Base-by-base conservation (phyloP, 352 stramenopile species). In the Globisporangium nagaii region DNA sequence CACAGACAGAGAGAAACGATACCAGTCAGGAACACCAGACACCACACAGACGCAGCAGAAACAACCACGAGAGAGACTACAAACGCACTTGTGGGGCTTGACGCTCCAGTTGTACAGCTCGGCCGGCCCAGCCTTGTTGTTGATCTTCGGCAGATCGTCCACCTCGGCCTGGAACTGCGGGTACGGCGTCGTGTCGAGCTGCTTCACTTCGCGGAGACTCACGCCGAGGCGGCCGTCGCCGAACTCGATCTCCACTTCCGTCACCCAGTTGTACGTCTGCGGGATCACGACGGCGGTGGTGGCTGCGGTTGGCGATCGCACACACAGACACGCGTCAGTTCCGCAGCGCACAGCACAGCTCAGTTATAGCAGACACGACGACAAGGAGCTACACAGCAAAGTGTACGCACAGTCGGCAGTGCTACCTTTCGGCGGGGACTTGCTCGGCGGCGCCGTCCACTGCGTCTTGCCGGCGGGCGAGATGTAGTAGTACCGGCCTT, bases 101-200 rank as follows among this genome's bases (percentile, higher is more conserved):
- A 95, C 84, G 55, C 84, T 93, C 84, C 84, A 95, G 58, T 95
- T 95, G 66, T 95, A 88, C 8, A 95, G 74, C 66, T 95, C 84
- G 15, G 84, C 84, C 1, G 84, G 79, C 0, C 84, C 84, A 1
- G 84, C 76, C 57, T 95, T 93, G 61, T 82, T 81, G 44, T 84
- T 90, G 15, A 92, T 79, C 71, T 95, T 95, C 49, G 84, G 82
- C 30, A 95, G 62, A 45, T 93, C 84, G 57, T 95, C 84, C 17
- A 95, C 83, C 59, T 95, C 84, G n/a, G 84, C 84, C 52, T 95
- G 84, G 61, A 95, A 92, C 67, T 90, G 75, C 56, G 78, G 60
- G 65, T 91, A 92, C 66, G 84, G 66, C 30, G 89, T 88, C 27
- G 68, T 83, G 42, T 88, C 79, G 62, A 86, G 70, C 48, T 90